These are phyloP conservation scores for Vigna hirtella DNA, from an alignment of 306 rosid genomes.

Conservation along the genomic window DNA sequence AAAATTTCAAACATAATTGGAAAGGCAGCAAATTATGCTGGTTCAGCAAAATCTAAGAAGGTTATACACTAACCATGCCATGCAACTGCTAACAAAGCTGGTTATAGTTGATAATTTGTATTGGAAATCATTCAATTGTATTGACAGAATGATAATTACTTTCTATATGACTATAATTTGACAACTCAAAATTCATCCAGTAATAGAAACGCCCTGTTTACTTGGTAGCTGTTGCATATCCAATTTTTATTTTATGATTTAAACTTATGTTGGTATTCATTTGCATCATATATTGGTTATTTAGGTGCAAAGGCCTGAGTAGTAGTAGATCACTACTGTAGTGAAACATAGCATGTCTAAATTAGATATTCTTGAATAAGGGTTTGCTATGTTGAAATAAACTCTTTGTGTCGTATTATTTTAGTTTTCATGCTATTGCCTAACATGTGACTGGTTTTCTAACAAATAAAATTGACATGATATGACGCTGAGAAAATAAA, in stretches of 20 bases:
- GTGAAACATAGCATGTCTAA: slow-evolving; percentile 22
- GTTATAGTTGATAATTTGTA: slow-evolving; percentile 25
- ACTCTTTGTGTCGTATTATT: neutral
- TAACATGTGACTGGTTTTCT: neutral
- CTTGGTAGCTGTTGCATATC: slow-evolving; percentile 30
- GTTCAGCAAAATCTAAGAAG: slow-evolving; percentile 86
- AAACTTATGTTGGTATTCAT: slow-evolving; percentile 7
- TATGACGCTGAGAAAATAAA: slow-evolving; percentile 7
- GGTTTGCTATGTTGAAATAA: neutral
- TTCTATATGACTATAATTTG: slow-evolving; percentile 29
- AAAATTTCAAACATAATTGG: slow-evolving; percentile 92
- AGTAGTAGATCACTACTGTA: neutral
- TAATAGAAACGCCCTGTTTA: slow-evolving; percentile 21
- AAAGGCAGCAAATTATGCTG: slow-evolving; percentile 86
- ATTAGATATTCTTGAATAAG: neutral
- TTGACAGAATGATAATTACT: slow-evolving; percentile 33
- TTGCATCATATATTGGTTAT: slow-evolving; percentile 17
- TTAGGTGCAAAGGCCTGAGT: neutral
- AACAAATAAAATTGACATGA: slow-evolving; percentile 23
- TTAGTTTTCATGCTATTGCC: slow-evolving; percentile 23
- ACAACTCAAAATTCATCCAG: slow-evolving; percentile 13
- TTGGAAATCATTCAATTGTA: slow-evolving; percentile 29
- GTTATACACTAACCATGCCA: slow-evolving; percentile 50
- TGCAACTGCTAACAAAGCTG: slow-evolving; percentile 16
- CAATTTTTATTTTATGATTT: slow-evolving; percentile 24